These are phyloP conservation scores for Pichia heedii DNA, from an alignment of 805 yeast species.

Conservation along the genomic window DNA sequence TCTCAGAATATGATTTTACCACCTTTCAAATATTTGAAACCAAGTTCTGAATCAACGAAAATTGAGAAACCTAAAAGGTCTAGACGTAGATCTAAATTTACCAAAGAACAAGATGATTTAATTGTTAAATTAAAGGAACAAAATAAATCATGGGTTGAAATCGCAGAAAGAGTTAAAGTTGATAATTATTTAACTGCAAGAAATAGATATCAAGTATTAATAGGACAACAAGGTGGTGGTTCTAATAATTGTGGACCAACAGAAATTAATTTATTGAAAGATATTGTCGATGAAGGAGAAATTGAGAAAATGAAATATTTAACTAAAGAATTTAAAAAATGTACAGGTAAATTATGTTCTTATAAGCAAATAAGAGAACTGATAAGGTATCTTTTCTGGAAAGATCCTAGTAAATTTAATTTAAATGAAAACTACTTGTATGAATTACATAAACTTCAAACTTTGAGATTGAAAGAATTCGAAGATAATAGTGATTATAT, in stretches of 20 bases:
- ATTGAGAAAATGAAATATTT: slow-evolving; percentile 59
- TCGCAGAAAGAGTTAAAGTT: slow-evolving; percentile 55
- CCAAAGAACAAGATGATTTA: slow-evolving; percentile 57
- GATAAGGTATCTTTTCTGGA: slow-evolving; percentile 42
- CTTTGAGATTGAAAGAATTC: slow-evolving; percentile 4
- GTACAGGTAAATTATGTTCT: slow-evolving; percentile 42
- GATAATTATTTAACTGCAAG: slow-evolving; percentile 66
- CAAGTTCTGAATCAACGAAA: slow-evolving; percentile 15
- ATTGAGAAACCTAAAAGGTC: slow-evolving; percentile 34
- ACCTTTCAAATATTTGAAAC: slow-evolving; percentile 21
- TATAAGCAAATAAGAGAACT: slow-evolving; percentile 48
- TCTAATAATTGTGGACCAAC: slow-evolving; percentile 52
- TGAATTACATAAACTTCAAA: slow-evolving; percentile 32
- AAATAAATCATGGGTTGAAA: slow-evolving; percentile 67
- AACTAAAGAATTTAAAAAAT: slow-evolving; percentile 51
- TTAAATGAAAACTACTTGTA: slow-evolving; percentile 37
- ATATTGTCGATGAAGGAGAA: slow-evolving; percentile 59
- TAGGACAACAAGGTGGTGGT: slow-evolving; percentile 78
- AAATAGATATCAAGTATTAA: slow-evolving; percentile 68
- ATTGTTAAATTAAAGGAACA: slow-evolving; percentile 51
- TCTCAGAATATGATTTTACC: slow-evolving; percentile 22
- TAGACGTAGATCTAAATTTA: slow-evolving; percentile 59
- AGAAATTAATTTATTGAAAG: slow-evolving; percentile 43
- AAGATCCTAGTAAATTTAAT: slow-evolving; percentile 50
- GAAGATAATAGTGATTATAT: not conserved